These are phyloP conservation scores for Antrodiella citrinella DNA, from an alignment of 768 basidiomycete genomes.

Conservation along the genomic window DNA sequence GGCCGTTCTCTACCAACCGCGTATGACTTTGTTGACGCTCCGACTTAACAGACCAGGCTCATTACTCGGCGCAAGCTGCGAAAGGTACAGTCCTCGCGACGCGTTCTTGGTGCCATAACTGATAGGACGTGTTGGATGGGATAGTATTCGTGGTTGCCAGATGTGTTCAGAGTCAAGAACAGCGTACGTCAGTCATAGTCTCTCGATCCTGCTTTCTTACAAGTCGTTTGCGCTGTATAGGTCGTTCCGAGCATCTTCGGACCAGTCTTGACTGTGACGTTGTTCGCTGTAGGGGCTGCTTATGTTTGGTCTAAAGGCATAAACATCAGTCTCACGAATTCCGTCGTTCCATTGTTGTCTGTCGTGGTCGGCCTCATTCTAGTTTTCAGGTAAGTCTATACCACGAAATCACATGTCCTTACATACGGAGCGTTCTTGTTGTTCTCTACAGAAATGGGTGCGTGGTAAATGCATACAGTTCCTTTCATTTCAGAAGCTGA, in stretches of 20 bases:
- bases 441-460: conserved; percentile 50
- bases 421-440: background rate
- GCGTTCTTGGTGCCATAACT: background rate
- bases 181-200: conserved; percentile 65
- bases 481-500: no score
- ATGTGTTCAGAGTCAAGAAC: conserved; percentile 77
- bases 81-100: background rate
- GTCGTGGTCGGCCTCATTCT: conserved; percentile 90
- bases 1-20: background rate
- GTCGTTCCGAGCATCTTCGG: conserved; percentile 67
- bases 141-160: conserved; percentile 86
- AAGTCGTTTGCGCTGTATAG: conserved; percentile 29
- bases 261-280: conserved; percentile 76
- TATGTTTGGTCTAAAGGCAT: conserved; percentile 54
- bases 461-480: no score
- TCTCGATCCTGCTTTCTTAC: no score
- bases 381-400: conserved; percentile 61
- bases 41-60: background rate
- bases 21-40: background rate
- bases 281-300: conserved; percentile 57
- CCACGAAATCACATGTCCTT: background rate
- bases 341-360: conserved; percentile 80
- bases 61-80: background rate
- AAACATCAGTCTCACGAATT: conserved; percentile 62
- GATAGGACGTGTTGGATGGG: background rate